Percentiles rank a stretch among this genome's conserved stretches.
Evolutionary conservation across 352 stramenopile genomes (phyloP).

Genomic region (Phytophthora fragariae): DNA sequence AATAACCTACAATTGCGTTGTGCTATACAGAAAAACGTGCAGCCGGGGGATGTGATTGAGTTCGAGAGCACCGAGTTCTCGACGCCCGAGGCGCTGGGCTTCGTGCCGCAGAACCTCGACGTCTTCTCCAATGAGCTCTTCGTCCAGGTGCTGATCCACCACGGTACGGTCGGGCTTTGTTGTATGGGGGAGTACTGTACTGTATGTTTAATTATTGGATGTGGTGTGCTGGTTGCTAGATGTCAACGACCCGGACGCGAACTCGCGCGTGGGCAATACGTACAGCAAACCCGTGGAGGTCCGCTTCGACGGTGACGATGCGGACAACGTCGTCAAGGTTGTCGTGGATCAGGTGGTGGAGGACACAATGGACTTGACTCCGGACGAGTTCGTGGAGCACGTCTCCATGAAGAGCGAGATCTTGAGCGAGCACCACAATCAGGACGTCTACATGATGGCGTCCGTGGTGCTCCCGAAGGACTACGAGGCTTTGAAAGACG

Average conservation of each 20-base stretch:
- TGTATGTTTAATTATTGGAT: neutral
- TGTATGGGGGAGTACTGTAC: neutral
- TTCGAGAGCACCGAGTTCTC: conserved; percentile 75
- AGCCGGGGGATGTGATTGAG: conserved; percentile 61
- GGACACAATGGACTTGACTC: conserved; percentile 56
- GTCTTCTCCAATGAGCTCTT: conserved; percentile 54
- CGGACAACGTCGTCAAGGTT: conserved; percentile 51
- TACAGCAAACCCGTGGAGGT: conserved; percentile 66
- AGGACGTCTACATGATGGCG: conserved; percentile 76
- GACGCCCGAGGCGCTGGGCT: conserved; percentile 61
- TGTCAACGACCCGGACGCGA: conserved; percentile 71
- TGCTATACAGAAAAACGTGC: conserved; percentile 47
- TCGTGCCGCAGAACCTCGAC: conserved; percentile 64
- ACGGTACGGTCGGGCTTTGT: conserved; percentile 40
- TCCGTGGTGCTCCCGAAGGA: conserved; percentile 69
- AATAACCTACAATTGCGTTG: no score
- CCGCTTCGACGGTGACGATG: conserved; percentile 35
- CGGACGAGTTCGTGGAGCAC: conserved; percentile 69
- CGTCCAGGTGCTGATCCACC: conserved; percentile 73
- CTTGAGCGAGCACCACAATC: conserved; percentile 69
- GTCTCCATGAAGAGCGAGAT: conserved; percentile 76
- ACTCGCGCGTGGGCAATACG: conserved; percentile 65
- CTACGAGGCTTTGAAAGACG: conserved; percentile 45
- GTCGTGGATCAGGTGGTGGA: conserved; percentile 57
- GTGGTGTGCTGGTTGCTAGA: conserved; percentile 36